Percentiles rank a stretch among this genome's conserved stretches.
These are phyloP conservation scores for Tulasnella sp. DNA, from an alignment of 768 basidiomycete species.

Conservation along the genomic window DNA sequence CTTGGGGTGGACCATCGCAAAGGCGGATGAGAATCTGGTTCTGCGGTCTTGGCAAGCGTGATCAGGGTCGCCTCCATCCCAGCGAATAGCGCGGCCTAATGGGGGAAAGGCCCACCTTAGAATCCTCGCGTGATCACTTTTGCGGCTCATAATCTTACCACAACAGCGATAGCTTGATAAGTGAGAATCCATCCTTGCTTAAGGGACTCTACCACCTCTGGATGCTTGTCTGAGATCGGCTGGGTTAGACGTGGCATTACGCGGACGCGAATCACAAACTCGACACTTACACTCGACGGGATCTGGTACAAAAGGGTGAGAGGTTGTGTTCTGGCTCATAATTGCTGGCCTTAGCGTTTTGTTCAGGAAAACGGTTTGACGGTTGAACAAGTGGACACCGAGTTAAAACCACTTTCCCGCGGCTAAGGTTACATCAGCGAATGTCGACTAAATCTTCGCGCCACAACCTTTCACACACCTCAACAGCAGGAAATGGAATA, in stretches of 20 bases:
- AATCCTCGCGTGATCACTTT: not conserved
- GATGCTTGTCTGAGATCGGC: not conserved
- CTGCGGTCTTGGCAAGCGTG: not conserved
- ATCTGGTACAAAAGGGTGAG: not conserved
- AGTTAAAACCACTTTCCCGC: too few species aligned
- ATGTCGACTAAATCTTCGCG: too few species aligned
- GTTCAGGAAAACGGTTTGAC: too few species aligned
- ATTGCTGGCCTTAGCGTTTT: not conserved
- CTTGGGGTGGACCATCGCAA: not conserved
- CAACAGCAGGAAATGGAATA: too few species aligned
- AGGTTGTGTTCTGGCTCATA: not conserved
- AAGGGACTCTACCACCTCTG: conserved; percentile 2
- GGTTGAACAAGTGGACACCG: too few species aligned
- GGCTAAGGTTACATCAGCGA: too few species aligned
- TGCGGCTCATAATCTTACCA: not conserved
- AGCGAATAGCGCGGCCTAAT: not conserved
- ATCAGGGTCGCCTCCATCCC: not conserved
- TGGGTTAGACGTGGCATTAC: too few species aligned
- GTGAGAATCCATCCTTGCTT: not conserved
- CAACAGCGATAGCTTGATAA: not conserved
- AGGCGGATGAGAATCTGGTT: not conserved
- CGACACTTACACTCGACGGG: not conserved
- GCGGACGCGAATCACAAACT: too few species aligned
- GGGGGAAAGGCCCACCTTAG: not conserved
- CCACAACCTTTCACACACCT: too few species aligned